These are phyloP conservation scores for Talaromyces sp. DNA, from an alignment of 2,329 filamentous ascomycete species.

Conservation along the genomic window DNA sequence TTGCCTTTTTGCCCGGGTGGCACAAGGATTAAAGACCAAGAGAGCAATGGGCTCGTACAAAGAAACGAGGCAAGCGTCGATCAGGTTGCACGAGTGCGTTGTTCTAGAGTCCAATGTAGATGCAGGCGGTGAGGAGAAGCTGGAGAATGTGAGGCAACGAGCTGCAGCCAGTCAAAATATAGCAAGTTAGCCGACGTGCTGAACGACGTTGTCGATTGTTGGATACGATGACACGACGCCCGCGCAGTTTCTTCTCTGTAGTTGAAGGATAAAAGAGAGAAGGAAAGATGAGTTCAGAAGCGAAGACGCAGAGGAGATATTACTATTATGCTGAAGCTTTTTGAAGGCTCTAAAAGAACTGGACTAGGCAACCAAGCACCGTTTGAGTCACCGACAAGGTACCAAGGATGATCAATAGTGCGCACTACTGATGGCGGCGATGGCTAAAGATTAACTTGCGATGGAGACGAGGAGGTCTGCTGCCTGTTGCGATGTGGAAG, in stretches of 20 bases:
- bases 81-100: conserved; percentile 15
- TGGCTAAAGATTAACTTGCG: background rate
- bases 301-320: background rate
- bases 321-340: background rate
- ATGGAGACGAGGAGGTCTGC: conserved; percentile 1
- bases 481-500: background rate
- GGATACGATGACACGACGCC: background rate
- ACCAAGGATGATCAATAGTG: background rate
- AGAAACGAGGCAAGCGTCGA: conserved; percentile 12
- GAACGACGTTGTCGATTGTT: background rate
- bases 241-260: background rate
- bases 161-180: conserved; percentile 12
- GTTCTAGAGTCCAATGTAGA: conserved; percentile 4
- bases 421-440: background rate
- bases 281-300: background rate
- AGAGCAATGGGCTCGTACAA: conserved; percentile 8
- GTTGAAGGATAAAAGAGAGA: background rate
- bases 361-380: conserved; percentile 6
- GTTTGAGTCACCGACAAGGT: background rate
- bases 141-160: conserved; percentile 11
- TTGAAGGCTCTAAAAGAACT: background rate
- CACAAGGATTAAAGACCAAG: background rate
- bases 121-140: conserved; percentile 13
- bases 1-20: background rate
- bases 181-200: conserved; percentile 3